Conservation (phyloP, 208 protist species). For the Acanthamoeba sp. region DNA sequence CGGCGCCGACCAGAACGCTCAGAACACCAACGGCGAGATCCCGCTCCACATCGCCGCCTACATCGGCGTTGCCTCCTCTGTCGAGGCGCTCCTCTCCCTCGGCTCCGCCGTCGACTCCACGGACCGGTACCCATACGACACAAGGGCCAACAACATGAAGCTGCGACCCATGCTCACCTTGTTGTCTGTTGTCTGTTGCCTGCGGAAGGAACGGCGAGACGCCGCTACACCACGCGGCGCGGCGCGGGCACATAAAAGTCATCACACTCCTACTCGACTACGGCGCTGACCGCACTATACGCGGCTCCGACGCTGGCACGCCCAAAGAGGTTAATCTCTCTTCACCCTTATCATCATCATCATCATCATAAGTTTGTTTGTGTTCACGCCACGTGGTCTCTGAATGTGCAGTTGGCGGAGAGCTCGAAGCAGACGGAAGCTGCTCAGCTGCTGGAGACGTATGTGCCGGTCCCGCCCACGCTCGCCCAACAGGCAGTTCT, state of each 20-base stretch:
- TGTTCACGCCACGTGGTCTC: background rate
- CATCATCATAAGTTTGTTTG: too few species aligned
- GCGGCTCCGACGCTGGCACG: background rate
- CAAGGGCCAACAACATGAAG: background rate
- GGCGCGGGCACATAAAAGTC: background rate
- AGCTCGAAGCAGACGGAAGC: background rate
- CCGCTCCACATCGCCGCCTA: conserved; percentile 66
- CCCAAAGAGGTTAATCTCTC: conserved; percentile 35
- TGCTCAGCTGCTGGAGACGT: background rate
- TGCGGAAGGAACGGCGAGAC: conserved; percentile 61
- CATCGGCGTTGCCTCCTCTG: background rate
- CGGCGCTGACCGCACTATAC: background rate
- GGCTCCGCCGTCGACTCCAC: background rate
- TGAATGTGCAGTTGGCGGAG: background rate
- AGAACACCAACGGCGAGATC: conserved; percentile 66
- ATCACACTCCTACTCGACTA: conserved; percentile 35
- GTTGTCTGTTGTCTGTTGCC: too few species aligned
- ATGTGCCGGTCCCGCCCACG: background rate
- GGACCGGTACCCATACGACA: conserved; percentile 27
- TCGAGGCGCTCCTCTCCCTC: conserved; percentile 21
- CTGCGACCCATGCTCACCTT: too few species aligned
- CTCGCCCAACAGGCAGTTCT: conserved; percentile 3
- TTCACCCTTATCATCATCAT: too few species aligned
- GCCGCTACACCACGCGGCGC: conserved; percentile 52
- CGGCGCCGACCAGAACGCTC: conserved; percentile 36